Percentiles rank a stretch among this genome's conserved stretches.
Evolutionary conservation across 257 asterid genomes (phyloP).

Genomic region (Linderniella brevidens): DNA sequence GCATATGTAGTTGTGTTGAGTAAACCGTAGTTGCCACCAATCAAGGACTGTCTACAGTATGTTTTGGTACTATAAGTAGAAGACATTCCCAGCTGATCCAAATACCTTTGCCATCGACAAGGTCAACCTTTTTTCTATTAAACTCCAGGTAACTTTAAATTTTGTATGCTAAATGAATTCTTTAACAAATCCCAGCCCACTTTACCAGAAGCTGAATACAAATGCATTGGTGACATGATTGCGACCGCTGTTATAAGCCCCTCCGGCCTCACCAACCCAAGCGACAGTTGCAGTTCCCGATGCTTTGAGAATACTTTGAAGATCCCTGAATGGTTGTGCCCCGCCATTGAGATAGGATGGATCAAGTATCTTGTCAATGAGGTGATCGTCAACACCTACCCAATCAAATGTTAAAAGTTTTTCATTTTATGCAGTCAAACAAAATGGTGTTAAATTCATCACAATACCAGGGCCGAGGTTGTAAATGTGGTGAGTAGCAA

Average conservation of each 20-base stretch:
- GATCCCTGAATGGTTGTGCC: constrained; percentile 32
- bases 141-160: neutral
- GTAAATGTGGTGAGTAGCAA: constrained; percentile 72
- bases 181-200: neutral
- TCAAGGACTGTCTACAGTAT: constrained; percentile 75
- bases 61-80: constrained; percentile 51
- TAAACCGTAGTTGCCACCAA: constrained; percentile 88
- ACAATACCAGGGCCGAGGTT: constrained; percentile 77
- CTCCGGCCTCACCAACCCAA: constrained; percentile 86
- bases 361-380: constrained; percentile 56
- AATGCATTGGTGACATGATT: constrained; percentile 60
- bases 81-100: constrained; percentile 91
- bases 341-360: constrained; percentile 55
- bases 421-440: neutral
- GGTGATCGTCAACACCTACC: constrained; percentile 49
- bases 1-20: constrained; percentile 40
- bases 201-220: constrained; percentile 75
- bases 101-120: constrained; percentile 31
- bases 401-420: neutral
- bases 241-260: constrained; percentile 77
- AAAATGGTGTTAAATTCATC: neutral
- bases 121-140: constrained; percentile 2
- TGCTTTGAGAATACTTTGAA: constrained; percentile 26
- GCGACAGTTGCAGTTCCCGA: constrained; percentile 29
- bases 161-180: neutral